Conservation (phyloP, 441 rosid species). For the Eruca vesicaria region DNA sequence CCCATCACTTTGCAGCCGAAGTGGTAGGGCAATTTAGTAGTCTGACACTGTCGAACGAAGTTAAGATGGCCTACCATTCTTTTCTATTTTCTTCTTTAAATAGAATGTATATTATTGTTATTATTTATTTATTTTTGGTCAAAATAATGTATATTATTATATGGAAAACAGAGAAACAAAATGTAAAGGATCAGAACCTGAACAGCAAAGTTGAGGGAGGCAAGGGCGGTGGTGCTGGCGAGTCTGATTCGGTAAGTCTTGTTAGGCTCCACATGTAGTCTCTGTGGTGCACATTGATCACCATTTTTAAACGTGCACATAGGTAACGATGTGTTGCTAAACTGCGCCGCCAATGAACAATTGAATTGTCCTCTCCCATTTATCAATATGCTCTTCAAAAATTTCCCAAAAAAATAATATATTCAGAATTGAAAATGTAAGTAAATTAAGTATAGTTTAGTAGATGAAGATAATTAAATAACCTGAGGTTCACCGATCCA, state of each 20-base stretch:
- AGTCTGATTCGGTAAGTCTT: slow-evolving; percentile 62
- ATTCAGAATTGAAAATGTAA: neutral
- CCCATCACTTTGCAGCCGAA: neutral
- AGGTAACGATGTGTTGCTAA: slow-evolving; percentile 16
- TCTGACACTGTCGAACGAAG: neutral
- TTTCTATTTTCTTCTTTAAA: too few relatives aligned
- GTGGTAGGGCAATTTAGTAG: neutral
- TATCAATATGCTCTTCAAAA: slow-evolving; percentile 46
- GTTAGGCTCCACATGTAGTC: slow-evolving; percentile 48
- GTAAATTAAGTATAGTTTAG: neutral
- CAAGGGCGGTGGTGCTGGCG: slow-evolving; percentile 70
- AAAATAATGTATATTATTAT: too few relatives aligned
- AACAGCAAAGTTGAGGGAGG: slow-evolving; percentile 72
- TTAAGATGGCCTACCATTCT: too few relatives aligned
- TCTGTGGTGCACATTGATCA: slow-evolving; percentile 66
- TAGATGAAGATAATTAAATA: neutral
- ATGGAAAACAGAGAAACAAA: neutral
- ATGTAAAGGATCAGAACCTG: slow-evolving; percentile 36
- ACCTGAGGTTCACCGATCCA: slow-evolving; percentile 87
- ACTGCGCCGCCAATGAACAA: slow-evolving; percentile 59
- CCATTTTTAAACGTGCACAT: slow-evolving; percentile 41
- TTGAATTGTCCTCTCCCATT: slow-evolving; percentile 82
- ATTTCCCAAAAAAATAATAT: neutral
- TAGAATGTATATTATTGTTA: too few relatives aligned
- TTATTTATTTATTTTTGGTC: too few relatives aligned